Evolutionary conservation across 768 basidiomycete genomes (phyloP).

Genomic region (Dacryopinax primogenitus): DNA sequence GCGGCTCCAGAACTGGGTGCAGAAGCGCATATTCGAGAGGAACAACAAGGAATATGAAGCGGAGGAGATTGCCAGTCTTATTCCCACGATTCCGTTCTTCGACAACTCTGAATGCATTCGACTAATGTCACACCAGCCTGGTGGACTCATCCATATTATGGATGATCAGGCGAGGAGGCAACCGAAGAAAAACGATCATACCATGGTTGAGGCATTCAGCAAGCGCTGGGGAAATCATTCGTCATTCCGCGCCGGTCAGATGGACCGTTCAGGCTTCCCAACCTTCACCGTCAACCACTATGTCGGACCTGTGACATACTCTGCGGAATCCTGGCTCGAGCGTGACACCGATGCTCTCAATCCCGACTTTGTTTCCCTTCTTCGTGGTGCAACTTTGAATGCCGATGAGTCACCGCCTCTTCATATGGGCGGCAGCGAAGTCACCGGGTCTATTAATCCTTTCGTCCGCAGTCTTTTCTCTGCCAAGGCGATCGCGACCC

Average conservation of each 20-base stretch:
- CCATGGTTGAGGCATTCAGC: conserved; percentile 86
- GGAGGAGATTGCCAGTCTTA: conserved; percentile 61
- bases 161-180: conserved; percentile 83
- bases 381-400: conserved; percentile 41
- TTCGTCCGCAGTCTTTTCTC: conserved; percentile 88
- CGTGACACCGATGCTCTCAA: conserved; percentile 80
- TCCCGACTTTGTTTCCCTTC: conserved; percentile 81
- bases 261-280: conserved; percentile 64
- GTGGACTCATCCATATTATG: conserved; percentile 92
- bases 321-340: conserved; percentile 78
- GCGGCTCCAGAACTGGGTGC: conserved; percentile 69
- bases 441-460: conserved; percentile 70
- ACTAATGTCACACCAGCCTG: conserved; percentile 71
- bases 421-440: conserved; percentile 36
- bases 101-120: conserved; percentile 85
- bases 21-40: conserved; percentile 65
- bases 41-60: conserved; percentile 70
- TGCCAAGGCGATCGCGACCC: conserved; percentile 76
- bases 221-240: conserved; percentile 93
- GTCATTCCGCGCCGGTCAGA: conserved; percentile 69
- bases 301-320: conserved; percentile 84
- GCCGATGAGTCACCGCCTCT: conserved; percentile 16
- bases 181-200: conserved; percentile 82
- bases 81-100: conserved; percentile 65
- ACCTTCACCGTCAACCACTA: conserved; percentile 89